These are phyloP conservation scores for Cytospora leucostoma DNA, from an alignment of 2,329 filamentous ascomycete genomes.

Conservation along the genomic window DNA sequence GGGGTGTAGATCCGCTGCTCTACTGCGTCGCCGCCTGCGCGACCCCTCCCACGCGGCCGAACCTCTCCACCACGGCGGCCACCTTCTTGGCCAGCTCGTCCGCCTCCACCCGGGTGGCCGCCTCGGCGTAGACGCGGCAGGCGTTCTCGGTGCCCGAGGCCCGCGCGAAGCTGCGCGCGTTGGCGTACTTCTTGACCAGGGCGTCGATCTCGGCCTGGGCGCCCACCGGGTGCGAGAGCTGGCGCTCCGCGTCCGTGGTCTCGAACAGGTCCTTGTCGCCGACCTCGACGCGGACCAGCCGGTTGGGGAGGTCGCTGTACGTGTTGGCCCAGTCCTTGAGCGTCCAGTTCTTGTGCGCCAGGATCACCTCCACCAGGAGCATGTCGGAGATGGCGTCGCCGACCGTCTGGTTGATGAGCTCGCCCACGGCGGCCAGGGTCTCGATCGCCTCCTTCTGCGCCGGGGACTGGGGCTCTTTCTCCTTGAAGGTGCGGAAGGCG, in stretches of 20 bases:
- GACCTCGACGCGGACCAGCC: slow-evolving; percentile 91
- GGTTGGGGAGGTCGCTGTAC: slow-evolving; percentile 92
- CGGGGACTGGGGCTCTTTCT: slow-evolving; percentile 82
- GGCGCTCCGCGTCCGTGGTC: slow-evolving; percentile 89
- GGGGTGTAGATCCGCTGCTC: slow-evolving; percentile 17
- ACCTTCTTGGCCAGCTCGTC: slow-evolving; percentile 89
- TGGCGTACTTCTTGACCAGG: slow-evolving; percentile 85
- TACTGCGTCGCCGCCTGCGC: slow-evolving; percentile 19
- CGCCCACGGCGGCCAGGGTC: slow-evolving; percentile 77
- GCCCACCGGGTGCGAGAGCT: slow-evolving; percentile 75
- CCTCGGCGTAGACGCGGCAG: slow-evolving; percentile 93
- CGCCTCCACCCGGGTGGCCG: slow-evolving; percentile 82
- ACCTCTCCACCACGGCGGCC: slow-evolving; percentile 70
- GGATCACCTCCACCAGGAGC: slow-evolving; percentile 91
- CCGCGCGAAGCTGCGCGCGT: slow-evolving; percentile 85
- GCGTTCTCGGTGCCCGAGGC: slow-evolving; percentile 96
- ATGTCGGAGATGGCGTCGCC: slow-evolving; percentile 95
- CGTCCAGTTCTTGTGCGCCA: slow-evolving; percentile 91
- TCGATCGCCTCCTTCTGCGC: slow-evolving; percentile 89
- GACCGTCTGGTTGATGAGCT: slow-evolving; percentile 97
- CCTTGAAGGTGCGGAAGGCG: slow-evolving; percentile 76
- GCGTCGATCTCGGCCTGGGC: slow-evolving; percentile 85
- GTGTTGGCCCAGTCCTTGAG: slow-evolving; percentile 89
- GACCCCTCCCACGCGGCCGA: slow-evolving; percentile 42
- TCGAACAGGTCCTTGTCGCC: slow-evolving; percentile 85